These are phyloP conservation scores for Aphanomyces cochlioides DNA, from an alignment of 352 stramenopile genomes.

Conservation along the genomic window DNA sequence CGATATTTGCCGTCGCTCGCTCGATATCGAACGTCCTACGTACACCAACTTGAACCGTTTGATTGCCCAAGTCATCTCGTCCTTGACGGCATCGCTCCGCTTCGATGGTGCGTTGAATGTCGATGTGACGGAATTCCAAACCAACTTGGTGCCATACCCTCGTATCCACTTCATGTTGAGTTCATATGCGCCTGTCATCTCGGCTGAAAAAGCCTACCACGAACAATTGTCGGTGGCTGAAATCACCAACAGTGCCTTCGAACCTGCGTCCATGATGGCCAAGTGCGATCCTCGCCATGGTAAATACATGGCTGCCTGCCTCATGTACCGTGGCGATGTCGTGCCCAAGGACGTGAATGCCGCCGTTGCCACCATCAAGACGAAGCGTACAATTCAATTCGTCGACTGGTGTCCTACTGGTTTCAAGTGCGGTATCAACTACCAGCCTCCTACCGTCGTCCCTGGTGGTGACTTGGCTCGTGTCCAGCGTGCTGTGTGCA, in stretches of 20 bases:
- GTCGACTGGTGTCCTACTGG: constrained; percentile 89
- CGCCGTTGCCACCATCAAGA: constrained; percentile 99
- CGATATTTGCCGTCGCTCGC: constrained; percentile 94
- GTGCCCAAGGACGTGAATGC: constrained; percentile 99
- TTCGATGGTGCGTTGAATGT: constrained; percentile 99
- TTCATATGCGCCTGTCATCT: constrained; percentile 97
- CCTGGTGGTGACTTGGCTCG: constrained; percentile 95
- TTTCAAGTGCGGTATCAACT: no score
- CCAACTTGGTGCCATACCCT: constrained; percentile 99
- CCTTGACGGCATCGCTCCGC: constrained; percentile 95
- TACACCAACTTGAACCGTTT: constrained; percentile 98
- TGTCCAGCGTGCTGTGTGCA: constrained; percentile 97
- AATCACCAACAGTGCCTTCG: constrained; percentile 98
- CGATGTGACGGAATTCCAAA: constrained; percentile 96
- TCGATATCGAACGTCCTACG: constrained; percentile 94
- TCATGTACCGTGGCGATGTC: constrained; percentile 99
- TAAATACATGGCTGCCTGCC: constrained; percentile 98
- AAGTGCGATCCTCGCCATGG: constrained; percentile 97
- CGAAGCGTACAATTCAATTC: constrained; percentile 99
- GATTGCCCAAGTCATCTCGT: constrained; percentile 96
- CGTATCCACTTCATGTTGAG: constrained; percentile 99
- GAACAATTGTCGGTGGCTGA: constrained; percentile 96
- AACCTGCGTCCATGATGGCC: constrained; percentile 99
- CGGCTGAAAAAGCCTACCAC: constrained; percentile 95
- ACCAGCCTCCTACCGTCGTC: constrained; percentile 72